phyloP scores from a whole-genome alignment of 495 filamentous ascomycete genomes.

The Sordaria brevicollis region DNA sequence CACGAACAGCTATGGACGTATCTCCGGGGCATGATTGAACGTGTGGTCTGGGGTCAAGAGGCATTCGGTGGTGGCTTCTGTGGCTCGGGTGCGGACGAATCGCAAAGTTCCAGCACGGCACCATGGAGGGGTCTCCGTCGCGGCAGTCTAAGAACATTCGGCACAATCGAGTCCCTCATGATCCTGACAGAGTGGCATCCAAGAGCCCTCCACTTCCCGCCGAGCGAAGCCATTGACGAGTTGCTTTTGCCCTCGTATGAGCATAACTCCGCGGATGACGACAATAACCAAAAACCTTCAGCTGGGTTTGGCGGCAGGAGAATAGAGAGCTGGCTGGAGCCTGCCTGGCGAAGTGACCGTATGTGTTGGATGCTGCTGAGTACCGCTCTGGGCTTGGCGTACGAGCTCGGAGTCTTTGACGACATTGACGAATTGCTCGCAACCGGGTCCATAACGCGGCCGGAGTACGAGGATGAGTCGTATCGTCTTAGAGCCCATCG shows the following conservation, averaged over 20 bases:
- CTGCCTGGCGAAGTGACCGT: constrained; percentile 89
- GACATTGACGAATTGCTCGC: constrained; percentile 54
- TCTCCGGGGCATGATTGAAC: constrained; percentile 84
- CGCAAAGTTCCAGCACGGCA: constrained; percentile 53
- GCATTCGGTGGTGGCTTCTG: constrained; percentile 84
- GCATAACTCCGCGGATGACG: constrained; percentile 38
- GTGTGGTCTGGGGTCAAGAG: constrained; percentile 91
- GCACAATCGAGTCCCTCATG: constrained; percentile 86
- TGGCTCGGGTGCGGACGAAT: constrained; percentile 57
- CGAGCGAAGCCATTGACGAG: constrained; percentile 62
- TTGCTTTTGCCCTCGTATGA: constrained; percentile 42
- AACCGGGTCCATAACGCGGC: constrained; percentile 42
- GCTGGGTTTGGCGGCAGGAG: constrained; percentile 52
- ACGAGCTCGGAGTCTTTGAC: constrained; percentile 93
- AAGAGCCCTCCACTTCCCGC: constrained; percentile 87
- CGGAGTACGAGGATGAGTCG: constrained; percentile 54
- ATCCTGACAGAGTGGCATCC: constrained; percentile 97
- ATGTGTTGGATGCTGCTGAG: constrained; percentile 99
- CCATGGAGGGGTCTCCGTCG: constrained; percentile 50
- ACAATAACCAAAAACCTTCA: constrained; percentile 31
- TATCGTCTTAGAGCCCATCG: constrained; percentile 71
- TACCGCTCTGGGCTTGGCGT: constrained; percentile 77
- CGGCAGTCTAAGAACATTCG: constrained; percentile 77
- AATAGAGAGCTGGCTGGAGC: constrained; percentile 91
- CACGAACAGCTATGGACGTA: constrained; percentile 96